Evolutionary conservation across 371 early-diverging fungal genomes (phyloP).

Genomic region (Mortierella sp.): DNA sequence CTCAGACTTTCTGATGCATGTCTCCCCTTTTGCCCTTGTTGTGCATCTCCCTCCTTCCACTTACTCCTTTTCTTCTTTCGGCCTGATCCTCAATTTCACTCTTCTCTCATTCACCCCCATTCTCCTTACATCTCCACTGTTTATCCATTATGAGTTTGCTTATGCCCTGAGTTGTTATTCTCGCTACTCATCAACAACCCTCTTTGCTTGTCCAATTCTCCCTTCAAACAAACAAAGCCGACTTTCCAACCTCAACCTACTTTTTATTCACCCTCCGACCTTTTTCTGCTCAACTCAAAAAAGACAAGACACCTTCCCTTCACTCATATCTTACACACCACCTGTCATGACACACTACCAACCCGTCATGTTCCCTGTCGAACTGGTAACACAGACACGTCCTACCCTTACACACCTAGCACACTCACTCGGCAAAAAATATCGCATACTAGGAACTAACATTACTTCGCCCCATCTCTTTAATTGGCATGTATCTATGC

Average conservation of each 20-base stretch:
- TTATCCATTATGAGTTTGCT: constrained; percentile 8
- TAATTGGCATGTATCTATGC: no score
- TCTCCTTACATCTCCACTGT: background rate
- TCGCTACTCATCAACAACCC: background rate
- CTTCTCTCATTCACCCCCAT: background rate
- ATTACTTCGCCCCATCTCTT: background rate
- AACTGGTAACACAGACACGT: constrained; percentile 60
- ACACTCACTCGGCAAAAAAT: background rate
- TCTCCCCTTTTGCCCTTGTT: background rate
- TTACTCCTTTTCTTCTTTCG: background rate
- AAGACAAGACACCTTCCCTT: background rate
- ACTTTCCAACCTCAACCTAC: background rate
- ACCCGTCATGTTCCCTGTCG: constrained; percentile 61
- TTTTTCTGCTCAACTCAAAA: background rate
- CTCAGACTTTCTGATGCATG: background rate
- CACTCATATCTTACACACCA: background rate
- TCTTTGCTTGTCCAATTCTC: no score
- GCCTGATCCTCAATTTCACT: background rate
- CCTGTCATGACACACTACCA: constrained; percentile 46
- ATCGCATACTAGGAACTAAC: background rate
- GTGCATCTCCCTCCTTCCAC: background rate
- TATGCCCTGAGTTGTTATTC: background rate
- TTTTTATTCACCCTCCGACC: background rate
- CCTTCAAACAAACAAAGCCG: background rate
- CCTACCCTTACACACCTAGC: no score